Conservation (phyloP, 305 asterid genomes). For the Fraxinus baroniana region DNA sequence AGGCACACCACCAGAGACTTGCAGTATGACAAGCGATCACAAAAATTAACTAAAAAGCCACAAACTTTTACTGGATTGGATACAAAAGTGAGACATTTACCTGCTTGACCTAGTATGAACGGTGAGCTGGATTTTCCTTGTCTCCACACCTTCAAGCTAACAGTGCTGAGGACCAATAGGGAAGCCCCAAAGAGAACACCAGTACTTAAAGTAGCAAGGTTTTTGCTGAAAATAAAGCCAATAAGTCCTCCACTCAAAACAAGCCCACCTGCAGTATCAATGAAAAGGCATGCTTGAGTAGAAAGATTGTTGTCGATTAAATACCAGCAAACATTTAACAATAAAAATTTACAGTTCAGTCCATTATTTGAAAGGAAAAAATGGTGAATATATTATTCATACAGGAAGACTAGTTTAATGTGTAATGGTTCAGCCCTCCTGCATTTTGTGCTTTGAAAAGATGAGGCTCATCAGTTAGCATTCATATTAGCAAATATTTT, state of each 20-base stretch:
- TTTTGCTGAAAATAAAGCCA: conserved; percentile 68
- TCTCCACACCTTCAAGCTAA: conserved; percentile 76
- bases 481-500: not conserved
- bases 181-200: conserved; percentile 75
- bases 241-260: conserved; percentile 67
- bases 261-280: conserved; percentile 54
- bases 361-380: not conserved
- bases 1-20: not conserved
- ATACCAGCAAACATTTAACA: not conserved
- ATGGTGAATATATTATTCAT: not conserved
- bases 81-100: conserved; percentile 25
- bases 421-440: not conserved
- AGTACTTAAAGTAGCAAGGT: conserved; percentile 44
- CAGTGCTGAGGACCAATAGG: conserved; percentile 66
- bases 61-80: not conserved
- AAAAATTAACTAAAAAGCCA: not conserved
- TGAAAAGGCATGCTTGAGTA: not conserved
- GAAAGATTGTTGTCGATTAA: not conserved
- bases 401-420: not conserved
- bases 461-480: not conserved
- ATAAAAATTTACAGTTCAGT: not conserved
- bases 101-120: conserved; percentile 84
- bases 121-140: conserved; percentile 87
- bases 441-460: not conserved
- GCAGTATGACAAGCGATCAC: conserved; percentile 2